Evolutionary conservation across 208 protist genomes (phyloP), one percentile per base, ranked within the genome.

Genomic region (Leishmania arabica): DNA sequence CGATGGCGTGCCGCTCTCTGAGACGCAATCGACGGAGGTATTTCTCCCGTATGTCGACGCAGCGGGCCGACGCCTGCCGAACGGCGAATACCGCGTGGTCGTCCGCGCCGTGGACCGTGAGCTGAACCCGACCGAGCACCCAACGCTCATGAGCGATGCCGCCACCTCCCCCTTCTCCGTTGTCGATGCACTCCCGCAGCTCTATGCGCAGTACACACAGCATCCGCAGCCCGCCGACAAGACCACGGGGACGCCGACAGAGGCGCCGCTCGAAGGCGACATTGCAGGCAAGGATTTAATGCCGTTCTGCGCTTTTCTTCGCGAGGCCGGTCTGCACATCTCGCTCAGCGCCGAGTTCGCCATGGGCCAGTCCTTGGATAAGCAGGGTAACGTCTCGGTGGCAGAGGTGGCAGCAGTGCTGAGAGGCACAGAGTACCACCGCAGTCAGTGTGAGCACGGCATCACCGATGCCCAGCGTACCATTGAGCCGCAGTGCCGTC

Each of bases 261-360:
- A 77, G 77, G 70, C 31, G 15, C 58, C 64, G 45, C 49, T 85
- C 45, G 69, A 64, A 56, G 77, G 79, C 21, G 68, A 86, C 75
- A 60, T 88, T 75, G 64, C 78, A 2, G 92, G 90, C 27, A 75
- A 72, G 15, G 80, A 93, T 11, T 90, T 96, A 27, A 87, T 95
- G 9, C 76, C 92, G n/a, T 89, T 93, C 79, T 96, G 93, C 60
- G 81, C 77, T 24, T 92, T 92, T 74, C 82, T 97, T 34, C 92
- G 93, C 27, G 89, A 92, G 58, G 90, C 88, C 9, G 93, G 93
- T 31, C 79, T 97, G 40, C 87, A 95, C 56, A 86, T 97, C 78
- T 93, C 95, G 42, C 80, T 95, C 78, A 78, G 75, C 56, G 91
- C 86, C 51, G 93, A 97, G 84, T 95, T 97, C 66, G 91, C 91